Percentiles rank a stretch among this genome's conserved stretches.
These are phyloP conservation scores for Phialemonium atrogriseum DNA, from an alignment of 2,329 filamentous ascomycete species.

Conservation along the genomic window DNA sequence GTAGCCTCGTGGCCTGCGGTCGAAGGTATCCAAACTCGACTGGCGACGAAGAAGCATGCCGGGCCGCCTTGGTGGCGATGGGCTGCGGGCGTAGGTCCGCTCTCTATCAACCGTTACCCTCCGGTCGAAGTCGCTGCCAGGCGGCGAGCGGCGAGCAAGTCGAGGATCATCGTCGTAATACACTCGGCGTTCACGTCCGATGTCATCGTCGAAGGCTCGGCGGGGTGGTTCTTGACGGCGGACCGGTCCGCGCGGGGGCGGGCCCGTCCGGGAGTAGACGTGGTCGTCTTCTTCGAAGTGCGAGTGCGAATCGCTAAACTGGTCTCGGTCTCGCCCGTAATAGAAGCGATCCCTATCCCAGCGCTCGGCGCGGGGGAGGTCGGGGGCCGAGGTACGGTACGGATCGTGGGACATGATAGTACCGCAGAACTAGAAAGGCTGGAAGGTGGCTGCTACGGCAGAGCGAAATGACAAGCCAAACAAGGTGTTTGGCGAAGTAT, in stretches of 20 bases:
- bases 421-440: no score
- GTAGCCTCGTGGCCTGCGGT: slow-evolving; percentile 56
- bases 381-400: slow-evolving; percentile 11
- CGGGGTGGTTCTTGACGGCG: slow-evolving; percentile 38
- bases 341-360: slow-evolving; percentile 50
- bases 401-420: slow-evolving; percentile 5
- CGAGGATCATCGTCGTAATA: slow-evolving; percentile 47
- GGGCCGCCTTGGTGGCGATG: slow-evolving; percentile 54
- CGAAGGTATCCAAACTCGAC: slow-evolving; percentile 85
- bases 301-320: slow-evolving; percentile 42
- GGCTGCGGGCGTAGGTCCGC: slow-evolving; percentile 37
- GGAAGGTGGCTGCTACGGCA: no score
- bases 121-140: slow-evolving; percentile 44
- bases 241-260: slow-evolving; percentile 16
- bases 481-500: no score
- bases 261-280: slow-evolving; percentile 27
- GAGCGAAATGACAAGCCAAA: no score
- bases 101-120: slow-evolving; percentile 50
- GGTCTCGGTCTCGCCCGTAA: slow-evolving; percentile 34
- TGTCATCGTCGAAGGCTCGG: slow-evolving; percentile 37
- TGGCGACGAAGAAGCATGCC: slow-evolving; percentile 63
- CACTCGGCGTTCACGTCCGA: slow-evolving; percentile 35
- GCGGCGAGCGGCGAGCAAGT: slow-evolving; percentile 22
- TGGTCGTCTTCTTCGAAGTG: slow-evolving; percentile 45
- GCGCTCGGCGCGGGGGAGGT: slow-evolving; percentile 28